Base-by-base conservation (phyloP, 2,329 filamentous ascomycete species). In the Colletotrichum liaoningense region DNA sequence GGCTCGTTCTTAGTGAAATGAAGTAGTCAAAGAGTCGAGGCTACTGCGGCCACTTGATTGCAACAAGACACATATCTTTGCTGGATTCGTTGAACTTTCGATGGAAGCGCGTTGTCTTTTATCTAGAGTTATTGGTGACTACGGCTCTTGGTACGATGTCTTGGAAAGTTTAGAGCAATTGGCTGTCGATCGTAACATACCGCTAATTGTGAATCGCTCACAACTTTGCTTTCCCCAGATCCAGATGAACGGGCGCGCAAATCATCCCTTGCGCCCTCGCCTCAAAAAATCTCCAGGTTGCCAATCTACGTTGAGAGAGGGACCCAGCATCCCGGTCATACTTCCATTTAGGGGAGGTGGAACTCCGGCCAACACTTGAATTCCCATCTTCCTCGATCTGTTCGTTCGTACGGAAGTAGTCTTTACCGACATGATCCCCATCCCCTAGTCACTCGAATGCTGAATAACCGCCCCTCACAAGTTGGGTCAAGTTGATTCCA, bases 401-500 rank as follows among this genome's bases (percentile, higher is more conserved):
- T 52, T 58, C 57, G 30, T 52, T 67, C 56, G 22, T 54, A 42
- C 58, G 64, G 69, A 69, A 58, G 49, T 19, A 11, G 49, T 62
- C 33, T 58, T 57, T 63, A 19, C 46, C 60, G 60, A 55, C 60
- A 62, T 63, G 54, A 24, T 19, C 38, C 49, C 28, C 30, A 42
- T 22, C 52, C 11, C 52, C 58, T 65, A 62, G 67, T 65, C 67
- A 62, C 24, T 58, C 22, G 22, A 57, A 38, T 71, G 49, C 56
- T 66, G 49, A 70, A 52, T 16, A 49, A n/a, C 52, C 38, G 11
- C 22, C 24, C 55, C 46, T 55, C 35, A 58, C 46, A 26, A 16
- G 14, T 55, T 46, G 24, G 54, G 19, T 58, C 14, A 14, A 49
- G 63, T 38, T 66, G 42, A 33, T 60, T 26, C 57, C 33, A 60